phyloP scores from a whole-genome alignment of 768 basidiomycete species.

The Naganishia vishniacii region DNA sequence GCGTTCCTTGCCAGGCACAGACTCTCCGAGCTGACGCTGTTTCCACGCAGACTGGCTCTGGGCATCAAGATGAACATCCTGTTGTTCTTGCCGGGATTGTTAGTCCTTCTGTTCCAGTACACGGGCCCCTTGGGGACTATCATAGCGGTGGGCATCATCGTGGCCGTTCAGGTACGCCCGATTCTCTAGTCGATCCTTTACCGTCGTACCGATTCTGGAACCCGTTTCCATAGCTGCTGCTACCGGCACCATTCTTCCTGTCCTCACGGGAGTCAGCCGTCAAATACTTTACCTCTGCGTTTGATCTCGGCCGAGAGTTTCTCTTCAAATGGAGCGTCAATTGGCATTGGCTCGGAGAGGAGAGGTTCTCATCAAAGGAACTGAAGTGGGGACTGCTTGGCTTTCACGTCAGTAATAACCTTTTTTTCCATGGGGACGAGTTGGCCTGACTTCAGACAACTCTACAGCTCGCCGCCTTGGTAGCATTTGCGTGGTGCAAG shows the following conservation, averaged over 20 bases:
- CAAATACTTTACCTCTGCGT: conserved; percentile 70
- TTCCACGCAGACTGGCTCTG: conserved; percentile 60
- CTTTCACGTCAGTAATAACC: conserved; percentile 55
- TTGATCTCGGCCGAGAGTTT: conserved; percentile 81
- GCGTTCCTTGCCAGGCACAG: conserved; percentile 1
- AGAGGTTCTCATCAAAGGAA: conserved; percentile 62
- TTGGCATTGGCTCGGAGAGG: conserved; percentile 80
- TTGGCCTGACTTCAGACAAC: neutral
- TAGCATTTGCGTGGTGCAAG: conserved; percentile 59
- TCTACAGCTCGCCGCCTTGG: neutral
- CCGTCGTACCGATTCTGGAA: conserved; percentile 39
- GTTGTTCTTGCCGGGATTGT: conserved; percentile 79
- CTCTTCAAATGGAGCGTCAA: conserved; percentile 97
- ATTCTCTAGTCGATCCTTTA: conserved; percentile 3
- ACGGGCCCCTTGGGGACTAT: conserved; percentile 39
- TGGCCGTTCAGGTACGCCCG: conserved; percentile 37
- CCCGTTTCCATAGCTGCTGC: conserved; percentile 54
- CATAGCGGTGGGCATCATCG: conserved; percentile 33
- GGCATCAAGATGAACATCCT: conserved; percentile 94
- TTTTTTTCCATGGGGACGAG: neutral
- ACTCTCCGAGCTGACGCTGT: neutral
- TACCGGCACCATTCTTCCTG: conserved; percentile 67
- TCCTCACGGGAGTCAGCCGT: conserved; percentile 51
- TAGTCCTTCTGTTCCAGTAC: conserved; percentile 72
- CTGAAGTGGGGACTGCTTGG: conserved; percentile 63